These are phyloP conservation scores for Amanita polypyramis DNA, from an alignment of 768 basidiomycete genomes.

Conservation along the genomic window DNA sequence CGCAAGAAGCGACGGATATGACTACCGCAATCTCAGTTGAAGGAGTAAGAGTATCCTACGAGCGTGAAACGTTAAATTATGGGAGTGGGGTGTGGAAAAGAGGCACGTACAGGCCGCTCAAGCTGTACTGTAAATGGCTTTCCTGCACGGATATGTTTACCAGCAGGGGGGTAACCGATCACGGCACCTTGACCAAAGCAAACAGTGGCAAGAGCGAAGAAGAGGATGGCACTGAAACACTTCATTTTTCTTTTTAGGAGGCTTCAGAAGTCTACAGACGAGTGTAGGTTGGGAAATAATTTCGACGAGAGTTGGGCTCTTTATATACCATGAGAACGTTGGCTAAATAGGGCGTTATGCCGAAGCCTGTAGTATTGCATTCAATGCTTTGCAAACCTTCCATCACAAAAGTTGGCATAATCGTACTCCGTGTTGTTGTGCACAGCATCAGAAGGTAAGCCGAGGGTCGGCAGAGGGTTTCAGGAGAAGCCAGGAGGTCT, in stretches of 20 bases:
- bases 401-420: no score
- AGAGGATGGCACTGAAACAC: not conserved
- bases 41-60: conserved; percentile 25
- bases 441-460: not conserved
- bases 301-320: not conserved
- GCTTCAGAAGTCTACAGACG: not conserved
- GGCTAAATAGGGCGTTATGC: not conserved
- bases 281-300: not conserved
- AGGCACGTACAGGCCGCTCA: conserved; percentile 33
- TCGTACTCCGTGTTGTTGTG: not conserved
- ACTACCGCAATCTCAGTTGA: conserved; percentile 35
- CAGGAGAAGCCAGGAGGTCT: no score
- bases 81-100: not conserved
- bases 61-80: not conserved
- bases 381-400: no score
- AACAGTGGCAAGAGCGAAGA: conserved; percentile 14
- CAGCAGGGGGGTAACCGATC: conserved; percentile 31
- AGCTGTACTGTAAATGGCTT: conserved; percentile 31
- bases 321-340: not conserved
- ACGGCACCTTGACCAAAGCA: conserved; percentile 29
- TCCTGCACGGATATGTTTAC: conserved; percentile 25
- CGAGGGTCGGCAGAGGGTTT: no score
- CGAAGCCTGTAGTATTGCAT: no score
- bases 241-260: not conserved
- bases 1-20: conserved; percentile 31